These are phyloP conservation scores for Ogataea nitratoaversa DNA, from an alignment of 805 yeast genomes.

Conservation along the genomic window DNA sequence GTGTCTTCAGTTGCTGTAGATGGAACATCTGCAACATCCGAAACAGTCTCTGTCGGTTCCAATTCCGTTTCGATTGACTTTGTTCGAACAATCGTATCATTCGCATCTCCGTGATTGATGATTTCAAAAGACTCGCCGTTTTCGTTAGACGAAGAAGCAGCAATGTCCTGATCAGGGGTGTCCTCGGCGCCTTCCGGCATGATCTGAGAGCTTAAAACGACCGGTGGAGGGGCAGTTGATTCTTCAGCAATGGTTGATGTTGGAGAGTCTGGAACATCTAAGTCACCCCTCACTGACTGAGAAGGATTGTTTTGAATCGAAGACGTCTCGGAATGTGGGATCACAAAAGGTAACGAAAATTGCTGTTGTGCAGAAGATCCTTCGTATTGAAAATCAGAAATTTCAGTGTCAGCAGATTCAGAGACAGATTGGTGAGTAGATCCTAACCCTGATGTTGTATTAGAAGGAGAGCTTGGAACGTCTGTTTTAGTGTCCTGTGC, in stretches of 20 bases:
- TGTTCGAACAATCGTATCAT: not conserved
- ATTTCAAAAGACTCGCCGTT: slow-evolving; percentile 49
- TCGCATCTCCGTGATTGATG: slow-evolving; percentile 44
- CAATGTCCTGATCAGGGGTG: slow-evolving; percentile 8
- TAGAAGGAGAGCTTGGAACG: slow-evolving; percentile 18
- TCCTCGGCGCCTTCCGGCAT: slow-evolving; percentile 27
- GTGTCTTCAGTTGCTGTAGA: not conserved
- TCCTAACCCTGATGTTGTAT: slow-evolving; percentile 19
- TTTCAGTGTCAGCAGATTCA: slow-evolving; percentile 43
- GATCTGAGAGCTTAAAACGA: slow-evolving; percentile 25
- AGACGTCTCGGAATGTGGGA: slow-evolving; percentile 82
- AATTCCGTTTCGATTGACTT: no score
- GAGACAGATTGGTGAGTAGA: slow-evolving; percentile 18
- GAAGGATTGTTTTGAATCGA: slow-evolving; percentile 93
- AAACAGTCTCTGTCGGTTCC: slow-evolving; percentile 4
- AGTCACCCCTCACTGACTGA: slow-evolving; percentile 79
- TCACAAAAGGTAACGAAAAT: slow-evolving; percentile 37
- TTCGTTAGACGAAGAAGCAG: slow-evolving; percentile 13
- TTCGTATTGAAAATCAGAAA: slow-evolving; percentile 41
- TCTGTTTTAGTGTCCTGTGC: slow-evolving; percentile 12
- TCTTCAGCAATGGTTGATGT: slow-evolving; percentile 31
- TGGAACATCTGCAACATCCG: slow-evolving; percentile 1
- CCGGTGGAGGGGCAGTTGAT: slow-evolving; percentile 24
- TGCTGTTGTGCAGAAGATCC: slow-evolving; percentile 20
- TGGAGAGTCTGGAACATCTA: slow-evolving; percentile 40